A percentile compares a stretch with the other conserved stretches of the same genome.
These are phyloP conservation scores for Ophiostoma quercus DNA, from an alignment of 2,329 filamentous ascomycete species.

Conservation along the genomic window DNA sequence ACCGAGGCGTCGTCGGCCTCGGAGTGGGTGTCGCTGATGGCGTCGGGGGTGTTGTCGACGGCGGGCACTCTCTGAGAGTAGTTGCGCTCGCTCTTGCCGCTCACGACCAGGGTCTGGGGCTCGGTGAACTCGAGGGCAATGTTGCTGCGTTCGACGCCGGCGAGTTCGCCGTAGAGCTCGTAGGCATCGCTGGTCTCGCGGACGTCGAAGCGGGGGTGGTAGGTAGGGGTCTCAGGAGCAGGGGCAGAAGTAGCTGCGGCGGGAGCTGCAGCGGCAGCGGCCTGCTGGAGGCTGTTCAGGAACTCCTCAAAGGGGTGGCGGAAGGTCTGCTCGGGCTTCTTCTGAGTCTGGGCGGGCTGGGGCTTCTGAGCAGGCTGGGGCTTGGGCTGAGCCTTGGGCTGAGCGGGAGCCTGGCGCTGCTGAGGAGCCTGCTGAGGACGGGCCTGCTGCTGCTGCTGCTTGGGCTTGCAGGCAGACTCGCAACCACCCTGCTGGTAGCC, in stretches of 20 bases:
- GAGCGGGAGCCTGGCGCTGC: slow-evolving; percentile 18
- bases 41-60: slow-evolving; percentile 15
- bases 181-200: slow-evolving; percentile 63
- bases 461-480: slow-evolving; percentile 17
- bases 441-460: slow-evolving; percentile 18
- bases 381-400: slow-evolving; percentile 23
- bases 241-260: slow-evolving; percentile 27
- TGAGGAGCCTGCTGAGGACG: not conserved
- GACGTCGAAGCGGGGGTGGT: slow-evolving; percentile 74
- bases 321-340: not conserved
- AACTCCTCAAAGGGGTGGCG: slow-evolving; percentile 8
- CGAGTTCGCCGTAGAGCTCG: slow-evolving; percentile 75
- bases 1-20: slow-evolving; percentile 9
- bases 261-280: not conserved
- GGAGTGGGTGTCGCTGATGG: slow-evolving; percentile 19
- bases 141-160: slow-evolving; percentile 68
- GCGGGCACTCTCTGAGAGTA: not conserved
- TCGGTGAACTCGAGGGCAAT: slow-evolving; percentile 76
- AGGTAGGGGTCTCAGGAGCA: slow-evolving; percentile 34
- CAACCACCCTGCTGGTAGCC: slow-evolving; percentile 42
- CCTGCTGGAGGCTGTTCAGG: slow-evolving; percentile 3
- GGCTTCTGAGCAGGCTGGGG: not conserved
- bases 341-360: slow-evolving; percentile 15
- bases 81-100: slow-evolving; percentile 61
- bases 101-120: slow-evolving; percentile 64